phyloP scores from a whole-genome alignment of 208 protist genomes.

The Leishmania tropica region DNA sequence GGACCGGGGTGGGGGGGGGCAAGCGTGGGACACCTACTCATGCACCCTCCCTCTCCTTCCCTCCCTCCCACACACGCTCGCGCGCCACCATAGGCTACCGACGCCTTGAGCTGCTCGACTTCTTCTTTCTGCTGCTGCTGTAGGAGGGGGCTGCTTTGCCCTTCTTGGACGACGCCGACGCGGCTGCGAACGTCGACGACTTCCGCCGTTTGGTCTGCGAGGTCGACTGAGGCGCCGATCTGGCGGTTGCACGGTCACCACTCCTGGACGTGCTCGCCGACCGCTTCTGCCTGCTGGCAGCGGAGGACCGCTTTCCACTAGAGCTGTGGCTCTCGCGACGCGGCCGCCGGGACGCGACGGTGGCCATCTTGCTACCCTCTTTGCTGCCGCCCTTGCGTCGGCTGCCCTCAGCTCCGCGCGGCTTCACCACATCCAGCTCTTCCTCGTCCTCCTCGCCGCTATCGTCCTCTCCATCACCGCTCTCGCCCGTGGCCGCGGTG shows the following conservation, averaged over 20 bases:
- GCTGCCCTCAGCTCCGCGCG: neutral
- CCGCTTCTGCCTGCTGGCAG: constrained; percentile 11
- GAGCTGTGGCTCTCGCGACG: constrained; percentile 1
- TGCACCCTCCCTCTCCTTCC: neutral
- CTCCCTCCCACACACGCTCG: neutral
- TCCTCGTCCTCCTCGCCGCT: constrained; percentile 26
- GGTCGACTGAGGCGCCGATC: neutral
- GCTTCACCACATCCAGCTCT: constrained; percentile 3
- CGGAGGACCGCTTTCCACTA: neutral
- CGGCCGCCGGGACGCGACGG: neutral
- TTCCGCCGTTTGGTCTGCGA: neutral
- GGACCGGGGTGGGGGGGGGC: neutral
- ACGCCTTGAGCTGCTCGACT: constrained; percentile 5
- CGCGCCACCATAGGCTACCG: neutral
- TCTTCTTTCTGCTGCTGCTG: neutral
- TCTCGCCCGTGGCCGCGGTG: neutral
- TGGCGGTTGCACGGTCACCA: neutral
- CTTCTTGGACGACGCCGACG: constrained; percentile 6
- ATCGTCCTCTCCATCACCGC: neutral
- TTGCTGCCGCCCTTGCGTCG: constrained; percentile 17
- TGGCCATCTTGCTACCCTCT: constrained; percentile 9
- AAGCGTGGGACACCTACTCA: neutral
- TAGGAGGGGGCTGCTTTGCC: neutral
- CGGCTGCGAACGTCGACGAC: neutral
- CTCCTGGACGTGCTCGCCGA: neutral